phyloP scores from a whole-genome alignment of 2,329 filamentous ascomycete genomes.

The Metarhizium guizhouense region DNA sequence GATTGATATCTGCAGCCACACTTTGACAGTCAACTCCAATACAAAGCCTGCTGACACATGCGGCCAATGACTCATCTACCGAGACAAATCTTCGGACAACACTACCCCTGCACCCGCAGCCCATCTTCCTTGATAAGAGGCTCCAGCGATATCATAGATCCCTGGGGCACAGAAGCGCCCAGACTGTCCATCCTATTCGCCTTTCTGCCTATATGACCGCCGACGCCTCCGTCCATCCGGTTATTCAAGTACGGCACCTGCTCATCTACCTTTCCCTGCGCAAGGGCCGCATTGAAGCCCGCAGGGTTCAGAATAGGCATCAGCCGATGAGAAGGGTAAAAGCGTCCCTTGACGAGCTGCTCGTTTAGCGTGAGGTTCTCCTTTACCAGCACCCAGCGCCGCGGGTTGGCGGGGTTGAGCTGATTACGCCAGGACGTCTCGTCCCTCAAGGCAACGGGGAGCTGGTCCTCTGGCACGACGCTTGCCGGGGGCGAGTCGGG shows the following conservation, averaged over 20 bases:
- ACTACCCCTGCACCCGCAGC: background rate
- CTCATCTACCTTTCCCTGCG: constrained; percentile 31
- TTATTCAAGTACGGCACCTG: constrained; percentile 44
- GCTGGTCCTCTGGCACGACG: constrained; percentile 25
- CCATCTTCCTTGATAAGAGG: constrained; percentile 26
- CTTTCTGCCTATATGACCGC: constrained; percentile 32
- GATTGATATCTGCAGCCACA: background rate
- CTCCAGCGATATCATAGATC: constrained; percentile 25
- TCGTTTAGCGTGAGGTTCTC: constrained; percentile 40
- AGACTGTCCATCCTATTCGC: constrained; percentile 32
- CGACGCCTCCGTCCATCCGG: constrained; percentile 32
- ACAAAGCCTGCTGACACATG: too few species aligned
- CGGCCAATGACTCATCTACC: too few species aligned
- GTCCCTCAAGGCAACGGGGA: constrained; percentile 32
- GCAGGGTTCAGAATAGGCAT: constrained; percentile 38
- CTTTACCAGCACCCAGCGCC: constrained; percentile 30
- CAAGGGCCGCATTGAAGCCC: constrained; percentile 27
- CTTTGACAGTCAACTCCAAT: background rate
- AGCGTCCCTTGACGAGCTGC: constrained; percentile 41
- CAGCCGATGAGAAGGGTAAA: constrained; percentile 47
- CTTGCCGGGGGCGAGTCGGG: constrained; percentile 16
- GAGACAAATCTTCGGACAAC: background rate
- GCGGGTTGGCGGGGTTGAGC: constrained; percentile 23
- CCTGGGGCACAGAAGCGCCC: constrained; percentile 31
- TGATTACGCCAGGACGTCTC: constrained; percentile 31